These are phyloP conservation scores for Candida golubevii DNA, from an alignment of 805 yeast genomes.

Conservation along the genomic window DNA sequence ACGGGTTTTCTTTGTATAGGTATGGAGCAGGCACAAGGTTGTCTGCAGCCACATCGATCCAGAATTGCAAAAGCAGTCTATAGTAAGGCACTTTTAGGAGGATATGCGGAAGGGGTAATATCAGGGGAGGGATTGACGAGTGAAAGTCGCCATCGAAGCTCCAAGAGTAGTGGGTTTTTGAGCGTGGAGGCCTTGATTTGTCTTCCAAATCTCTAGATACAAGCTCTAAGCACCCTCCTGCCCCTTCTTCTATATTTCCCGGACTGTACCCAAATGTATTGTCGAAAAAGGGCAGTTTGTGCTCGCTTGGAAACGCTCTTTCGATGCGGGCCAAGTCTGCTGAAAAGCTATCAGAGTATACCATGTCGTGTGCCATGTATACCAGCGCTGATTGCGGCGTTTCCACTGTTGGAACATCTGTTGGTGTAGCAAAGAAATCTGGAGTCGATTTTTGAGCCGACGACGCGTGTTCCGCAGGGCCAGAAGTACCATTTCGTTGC, in stretches of 20 bases:
- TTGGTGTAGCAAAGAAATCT: not conserved
- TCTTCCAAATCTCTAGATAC: not conserved
- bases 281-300: constrained; percentile 3
- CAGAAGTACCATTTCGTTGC: too few species aligned
- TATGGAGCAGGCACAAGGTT: constrained; percentile 65
- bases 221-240: not conserved
- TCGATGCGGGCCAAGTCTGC: constrained; percentile 12
- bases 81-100: constrained; percentile 56
- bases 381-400: constrained; percentile 1
- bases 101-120: constrained; percentile 52
- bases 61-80: constrained; percentile 59
- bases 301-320: constrained; percentile 8
- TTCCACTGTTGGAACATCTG: not conserved
- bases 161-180: not conserved
- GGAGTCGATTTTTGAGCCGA: not conserved
- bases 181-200: not conserved
- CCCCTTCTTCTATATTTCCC: not conserved
- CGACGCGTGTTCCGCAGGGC: too few species aligned
- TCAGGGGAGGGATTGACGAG: constrained; percentile 27
- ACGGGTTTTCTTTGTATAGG: constrained; percentile 59
- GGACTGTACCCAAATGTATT: not conserved
- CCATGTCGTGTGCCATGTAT: not conserved
- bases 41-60: constrained; percentile 55
- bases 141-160: too few species aligned
- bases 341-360: constrained; percentile 4